Percentiles rank a stretch among this genome's conserved stretches.
Conservation (phyloP, 176 grass and related monocot genomes). For the Saccharum officinarum region DNA sequence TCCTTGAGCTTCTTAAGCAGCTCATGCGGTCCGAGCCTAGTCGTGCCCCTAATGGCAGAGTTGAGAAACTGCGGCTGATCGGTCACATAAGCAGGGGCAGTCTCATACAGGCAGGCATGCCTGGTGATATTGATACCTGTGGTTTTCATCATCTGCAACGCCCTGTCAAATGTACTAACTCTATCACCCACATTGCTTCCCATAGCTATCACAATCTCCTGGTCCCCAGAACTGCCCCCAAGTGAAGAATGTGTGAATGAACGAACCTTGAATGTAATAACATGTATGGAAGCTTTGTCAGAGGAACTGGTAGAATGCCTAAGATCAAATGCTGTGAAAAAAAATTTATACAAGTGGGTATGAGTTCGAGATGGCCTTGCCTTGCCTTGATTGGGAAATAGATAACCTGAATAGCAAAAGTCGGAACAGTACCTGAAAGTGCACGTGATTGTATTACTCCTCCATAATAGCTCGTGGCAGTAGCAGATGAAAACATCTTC, state of each 20-base stretch:
- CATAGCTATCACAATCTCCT: constrained; percentile 87
- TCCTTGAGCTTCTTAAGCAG: constrained; percentile 69
- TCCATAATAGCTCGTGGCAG: constrained; percentile 28
- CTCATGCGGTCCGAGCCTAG: constrained; percentile 71
- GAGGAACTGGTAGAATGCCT: not conserved
- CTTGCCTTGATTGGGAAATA: not conserved
- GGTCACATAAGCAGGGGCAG: constrained; percentile 82
- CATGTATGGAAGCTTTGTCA: not conserved
- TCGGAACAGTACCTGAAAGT: constrained; percentile 28
- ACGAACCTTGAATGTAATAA: not conserved
- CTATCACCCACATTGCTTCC: constrained; percentile 86
- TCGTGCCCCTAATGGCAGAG: constrained; percentile 76
- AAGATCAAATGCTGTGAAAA: constrained; percentile 15
- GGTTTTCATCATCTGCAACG: constrained; percentile 64
- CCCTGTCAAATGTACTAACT: constrained; percentile 60
- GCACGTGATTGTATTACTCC: not conserved
- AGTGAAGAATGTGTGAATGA: constrained; percentile 25
- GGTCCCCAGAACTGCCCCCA: constrained; percentile 32
- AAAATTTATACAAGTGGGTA: not conserved
- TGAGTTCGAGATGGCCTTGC: not conserved
- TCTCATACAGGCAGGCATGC: constrained; percentile 83
- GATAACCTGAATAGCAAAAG: not conserved
- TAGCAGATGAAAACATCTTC: constrained; percentile 44
- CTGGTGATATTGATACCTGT: constrained; percentile 68
- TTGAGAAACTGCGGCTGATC: constrained; percentile 81